These are phyloP conservation scores for Scortechinia acanthostroma DNA, from an alignment of 2,329 filamentous ascomycete genomes.

Conservation along the genomic window DNA sequence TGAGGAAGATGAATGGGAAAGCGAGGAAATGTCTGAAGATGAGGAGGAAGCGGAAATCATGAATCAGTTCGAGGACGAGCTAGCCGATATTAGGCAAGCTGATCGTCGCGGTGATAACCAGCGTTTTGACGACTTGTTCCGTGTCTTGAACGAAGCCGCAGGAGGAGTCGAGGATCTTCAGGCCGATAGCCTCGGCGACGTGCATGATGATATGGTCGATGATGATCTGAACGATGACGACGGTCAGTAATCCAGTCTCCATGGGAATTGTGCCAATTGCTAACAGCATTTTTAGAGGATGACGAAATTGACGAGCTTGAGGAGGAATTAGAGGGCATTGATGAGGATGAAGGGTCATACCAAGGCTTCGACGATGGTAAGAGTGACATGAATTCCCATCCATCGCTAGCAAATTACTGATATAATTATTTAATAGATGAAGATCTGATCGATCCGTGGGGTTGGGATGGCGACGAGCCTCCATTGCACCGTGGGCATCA, in stretches of 20 bases:
- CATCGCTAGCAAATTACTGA: neutral
- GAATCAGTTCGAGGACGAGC: neutral
- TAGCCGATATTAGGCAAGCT: slow-evolving; percentile 14
- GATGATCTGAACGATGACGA: neutral
- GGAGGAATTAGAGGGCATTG: neutral
- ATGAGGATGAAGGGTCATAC: neutral
- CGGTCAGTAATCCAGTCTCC: neutral
- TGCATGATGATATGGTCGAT: neutral
- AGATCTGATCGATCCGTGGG: neutral
- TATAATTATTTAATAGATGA: neutral
- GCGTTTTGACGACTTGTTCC: neutral
- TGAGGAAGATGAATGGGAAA: slow-evolving; percentile 1
- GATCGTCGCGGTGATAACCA: neutral
- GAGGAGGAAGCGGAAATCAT: slow-evolving; percentile 7
- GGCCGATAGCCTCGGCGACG: neutral
- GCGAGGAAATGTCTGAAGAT: slow-evolving; percentile 39
- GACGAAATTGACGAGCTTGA: slow-evolving; percentile 14
- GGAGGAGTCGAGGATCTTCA: neutral
- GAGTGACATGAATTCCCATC: neutral
- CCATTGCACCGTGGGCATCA: neutral
- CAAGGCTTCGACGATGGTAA: neutral
- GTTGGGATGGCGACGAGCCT: neutral
- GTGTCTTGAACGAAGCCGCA: neutral
- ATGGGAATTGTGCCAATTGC: neutral
- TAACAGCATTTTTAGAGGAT: slow-evolving; percentile 18